Percentiles rank a stretch among this genome's conserved stretches.
Evolutionary conservation across 2,329 filamentous ascomycete species (phyloP).

Genomic region (Aspergillus texensis): DNA sequence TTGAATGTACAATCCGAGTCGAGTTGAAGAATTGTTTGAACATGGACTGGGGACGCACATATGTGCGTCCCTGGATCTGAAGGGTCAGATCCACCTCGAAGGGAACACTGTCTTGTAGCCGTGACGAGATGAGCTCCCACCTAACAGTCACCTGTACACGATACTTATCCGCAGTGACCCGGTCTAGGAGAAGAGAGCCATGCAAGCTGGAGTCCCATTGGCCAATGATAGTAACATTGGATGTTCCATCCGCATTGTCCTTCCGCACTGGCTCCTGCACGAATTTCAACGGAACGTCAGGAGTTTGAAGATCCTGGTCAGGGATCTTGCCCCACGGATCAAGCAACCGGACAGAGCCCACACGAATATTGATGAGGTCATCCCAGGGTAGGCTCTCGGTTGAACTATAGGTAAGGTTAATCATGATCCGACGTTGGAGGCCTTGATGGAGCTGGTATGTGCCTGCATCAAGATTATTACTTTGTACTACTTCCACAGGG

Average conservation of each 20-base stretch:
- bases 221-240: conserved; percentile 80
- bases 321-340: conserved; percentile 84
- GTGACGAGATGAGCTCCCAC: conserved; percentile 83
- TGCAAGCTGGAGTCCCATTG: conserved; percentile 98
- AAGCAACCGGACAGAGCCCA: conserved; percentile 79
- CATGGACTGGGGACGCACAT: conserved; percentile 83
- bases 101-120: conserved; percentile 82
- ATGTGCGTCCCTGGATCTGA: conserved; percentile 81
- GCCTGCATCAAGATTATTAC: conserved; percentile 78
- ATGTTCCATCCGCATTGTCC: conserved; percentile 86
- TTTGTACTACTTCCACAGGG: conserved; percentile 90
- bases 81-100: conserved; percentile 80
- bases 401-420: conserved; percentile 89
- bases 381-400: conserved; percentile 88
- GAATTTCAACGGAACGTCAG: conserved; percentile 76
- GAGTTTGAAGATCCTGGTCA: conserved; percentile 71
- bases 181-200: conserved; percentile 87
- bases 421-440: conserved; percentile 81
- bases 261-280: conserved; percentile 77
- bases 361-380: conserved; percentile 73
- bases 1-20: conserved; percentile 82
- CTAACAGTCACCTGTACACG: conserved; percentile 83
- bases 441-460: conserved; percentile 96
- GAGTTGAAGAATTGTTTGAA: conserved; percentile 86
- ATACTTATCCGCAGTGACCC: conserved; percentile 89